Evolutionary conservation across 441 rosid genomes (phyloP).

Genomic region (Omphalea diandra): DNA sequence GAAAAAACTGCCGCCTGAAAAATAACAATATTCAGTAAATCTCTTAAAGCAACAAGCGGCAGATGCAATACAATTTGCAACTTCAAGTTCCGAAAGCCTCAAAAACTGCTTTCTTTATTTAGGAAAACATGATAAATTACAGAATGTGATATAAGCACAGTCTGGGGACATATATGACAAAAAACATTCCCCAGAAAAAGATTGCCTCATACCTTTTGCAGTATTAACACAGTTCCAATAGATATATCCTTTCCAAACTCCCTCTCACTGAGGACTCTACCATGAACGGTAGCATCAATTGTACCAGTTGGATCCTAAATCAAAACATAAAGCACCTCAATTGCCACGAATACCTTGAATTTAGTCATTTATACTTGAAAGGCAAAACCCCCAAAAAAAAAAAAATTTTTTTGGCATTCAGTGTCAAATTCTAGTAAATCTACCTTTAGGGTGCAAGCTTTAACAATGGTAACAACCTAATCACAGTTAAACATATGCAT

Average conservation of each 20-base stretch:
- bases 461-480: constrained; percentile 71
- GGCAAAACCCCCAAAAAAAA: too few species aligned
- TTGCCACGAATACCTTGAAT: background rate
- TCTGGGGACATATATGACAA: constrained; percentile 5
- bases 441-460: constrained; percentile 82
- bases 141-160: background rate
- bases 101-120: background rate
- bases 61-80: background rate
- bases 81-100: background rate
- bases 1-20: constrained; percentile 79
- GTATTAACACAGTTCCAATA: constrained; percentile 67
- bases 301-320: constrained; percentile 80
- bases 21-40: constrained; percentile 25
- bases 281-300: constrained; percentile 71
- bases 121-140: background rate
- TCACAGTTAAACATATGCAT: background rate
- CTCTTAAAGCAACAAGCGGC: background rate
- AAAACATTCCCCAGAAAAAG: background rate
- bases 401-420: constrained; percentile 3
- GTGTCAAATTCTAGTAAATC: constrained; percentile 1
- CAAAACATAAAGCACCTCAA: constrained; percentile 11
- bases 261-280: constrained; percentile 48
- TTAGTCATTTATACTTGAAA: background rate
- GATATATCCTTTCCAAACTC: constrained; percentile 60
- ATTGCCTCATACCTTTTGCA: constrained; percentile 54